These are phyloP conservation scores for Kalanchoe fedtschenkoi DNA, from an alignment of 164 flowering plant species.

Conservation along the genomic window DNA sequence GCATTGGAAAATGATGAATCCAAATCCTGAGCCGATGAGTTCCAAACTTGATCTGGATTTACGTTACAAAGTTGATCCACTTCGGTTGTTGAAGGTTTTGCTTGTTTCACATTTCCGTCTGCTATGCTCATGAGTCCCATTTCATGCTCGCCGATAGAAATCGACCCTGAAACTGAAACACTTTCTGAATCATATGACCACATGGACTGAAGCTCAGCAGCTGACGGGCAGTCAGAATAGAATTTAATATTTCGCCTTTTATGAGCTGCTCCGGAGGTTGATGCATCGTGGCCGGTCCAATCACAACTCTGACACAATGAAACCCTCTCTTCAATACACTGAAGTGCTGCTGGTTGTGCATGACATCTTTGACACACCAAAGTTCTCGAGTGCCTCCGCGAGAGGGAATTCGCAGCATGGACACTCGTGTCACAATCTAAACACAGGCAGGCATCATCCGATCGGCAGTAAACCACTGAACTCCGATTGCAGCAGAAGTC, in stretches of 20 bases:
- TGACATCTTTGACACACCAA: constrained; percentile 78
- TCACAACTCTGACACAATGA: constrained; percentile 89
- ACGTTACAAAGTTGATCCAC: no score
- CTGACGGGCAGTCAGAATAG: constrained; percentile 88
- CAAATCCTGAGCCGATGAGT: no score
- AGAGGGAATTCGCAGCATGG: constrained; percentile 86
- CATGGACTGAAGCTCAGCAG: constrained; percentile 57
- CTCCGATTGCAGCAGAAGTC: constrained; percentile 80
- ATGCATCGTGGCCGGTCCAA: constrained; percentile 43
- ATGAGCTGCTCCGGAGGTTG: constrained; percentile 20
- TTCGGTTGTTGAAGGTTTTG: no score
- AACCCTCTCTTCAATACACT: constrained; percentile 58
- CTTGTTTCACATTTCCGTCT: no score
- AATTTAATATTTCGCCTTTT: constrained; percentile 56
- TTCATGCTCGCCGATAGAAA: constrained; percentile 48
- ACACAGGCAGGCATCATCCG: constrained; percentile 85
- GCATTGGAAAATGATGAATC: no score
- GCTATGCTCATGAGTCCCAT: no score
- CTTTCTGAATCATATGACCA: constrained; percentile 58
- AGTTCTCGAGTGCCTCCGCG: constrained; percentile 76
- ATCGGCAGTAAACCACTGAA: constrained; percentile 75
- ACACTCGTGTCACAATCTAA: constrained; percentile 83
- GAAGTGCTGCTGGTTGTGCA: constrained; percentile 63
- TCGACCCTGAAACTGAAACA: constrained; percentile 32
- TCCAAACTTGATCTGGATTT: no score